Conservation (phyloP, 306 rosid genomes). For the Vigna unguiculata region DNA sequence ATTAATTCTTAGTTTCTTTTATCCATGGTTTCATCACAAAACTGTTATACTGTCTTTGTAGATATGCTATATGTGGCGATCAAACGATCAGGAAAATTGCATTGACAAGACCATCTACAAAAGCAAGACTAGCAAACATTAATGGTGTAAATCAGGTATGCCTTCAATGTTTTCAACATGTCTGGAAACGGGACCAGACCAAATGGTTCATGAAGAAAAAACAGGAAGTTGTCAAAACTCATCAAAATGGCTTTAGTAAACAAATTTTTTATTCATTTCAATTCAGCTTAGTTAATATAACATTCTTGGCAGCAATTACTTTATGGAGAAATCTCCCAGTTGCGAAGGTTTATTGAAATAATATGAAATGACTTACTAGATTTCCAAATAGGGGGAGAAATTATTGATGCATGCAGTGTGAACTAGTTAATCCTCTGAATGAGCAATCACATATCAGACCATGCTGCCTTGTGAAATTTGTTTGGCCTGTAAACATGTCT, state of each 20-base stretch:
- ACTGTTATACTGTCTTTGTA: conserved; percentile 41
- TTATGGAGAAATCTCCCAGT: neutral
- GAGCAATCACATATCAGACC: conserved; percentile 28
- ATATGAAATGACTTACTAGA: neutral
- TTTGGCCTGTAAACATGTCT: conserved; percentile 22
- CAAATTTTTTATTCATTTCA: conserved; percentile 12
- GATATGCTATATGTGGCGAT: conserved; percentile 95
- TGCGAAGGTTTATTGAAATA: conserved; percentile 5
- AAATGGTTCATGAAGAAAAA: conserved; percentile 27
- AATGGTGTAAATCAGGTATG: conserved; percentile 95
- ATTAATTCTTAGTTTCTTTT: conserved; percentile 20
- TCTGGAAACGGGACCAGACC: conserved; percentile 13
- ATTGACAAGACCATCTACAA: conserved; percentile 82
- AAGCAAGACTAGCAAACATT: conserved; percentile 85
- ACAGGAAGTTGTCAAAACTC: conserved; percentile 16
- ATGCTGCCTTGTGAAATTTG: neutral
- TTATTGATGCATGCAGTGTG: conserved; percentile 19
- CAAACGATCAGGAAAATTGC: conserved; percentile 78
- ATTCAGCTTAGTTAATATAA: neutral
- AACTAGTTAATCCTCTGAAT: conserved; percentile 25
- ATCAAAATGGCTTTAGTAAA: conserved; percentile 32
- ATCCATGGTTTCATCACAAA: conserved; percentile 27
- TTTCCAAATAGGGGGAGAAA: neutral
- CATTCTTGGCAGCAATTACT: conserved; percentile 24
- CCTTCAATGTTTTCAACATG: conserved; percentile 27